These are phyloP conservation scores for Ustilago trichophora DNA, from an alignment of 1,284 basidiomycete species.

Conservation along the genomic window DNA sequence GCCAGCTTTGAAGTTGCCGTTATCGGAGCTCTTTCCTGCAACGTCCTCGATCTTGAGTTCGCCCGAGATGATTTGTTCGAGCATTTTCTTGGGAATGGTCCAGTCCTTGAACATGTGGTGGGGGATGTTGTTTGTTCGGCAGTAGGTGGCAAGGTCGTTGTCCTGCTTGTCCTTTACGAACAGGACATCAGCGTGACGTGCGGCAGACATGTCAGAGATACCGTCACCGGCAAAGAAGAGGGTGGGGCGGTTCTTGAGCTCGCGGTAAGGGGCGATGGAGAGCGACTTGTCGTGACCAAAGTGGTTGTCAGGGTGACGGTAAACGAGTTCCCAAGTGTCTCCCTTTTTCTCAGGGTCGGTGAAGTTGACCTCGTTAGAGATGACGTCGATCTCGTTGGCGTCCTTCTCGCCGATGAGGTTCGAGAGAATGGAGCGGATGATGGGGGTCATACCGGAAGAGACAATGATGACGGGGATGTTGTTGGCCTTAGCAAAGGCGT, in stretches of 20 bases:
- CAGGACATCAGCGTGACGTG: slow-evolving; percentile 64
- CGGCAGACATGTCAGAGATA: slow-evolving; percentile 66
- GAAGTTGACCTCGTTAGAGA: slow-evolving; percentile 65
- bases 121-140: slow-evolving; percentile 59
- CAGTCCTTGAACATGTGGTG: slow-evolving; percentile 65
- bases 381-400: slow-evolving; percentile 63
- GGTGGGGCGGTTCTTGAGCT: slow-evolving; percentile 59
- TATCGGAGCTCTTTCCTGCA: slow-evolving; percentile 39
- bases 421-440: slow-evolving; percentile 63
- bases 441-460: slow-evolving; percentile 65
- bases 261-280: slow-evolving; percentile 62
- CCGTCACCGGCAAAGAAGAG: slow-evolving; percentile 66
- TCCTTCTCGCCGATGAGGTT: slow-evolving; percentile 66
- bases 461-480: slow-evolving; percentile 65
- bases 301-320: slow-evolving; percentile 65
- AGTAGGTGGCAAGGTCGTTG: slow-evolving; percentile 65
- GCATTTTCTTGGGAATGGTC: slow-evolving; percentile 60
- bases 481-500: slow-evolving; percentile 62
- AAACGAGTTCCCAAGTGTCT: slow-evolving; percentile 62
- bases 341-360: slow-evolving; percentile 63
- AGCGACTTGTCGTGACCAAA: slow-evolving; percentile 66
- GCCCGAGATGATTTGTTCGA: slow-evolving; percentile 53
- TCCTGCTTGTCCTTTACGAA: slow-evolving; percentile 67
- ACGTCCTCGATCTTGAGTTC: slow-evolving; percentile 48
- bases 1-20: slow-evolving; percentile 32